A percentile compares a stretch with the other conserved stretches of the same genome.
Conservation (phyloP, 2,329 filamentous ascomycete genomes). For the Diaporthe helianthi region DNA sequence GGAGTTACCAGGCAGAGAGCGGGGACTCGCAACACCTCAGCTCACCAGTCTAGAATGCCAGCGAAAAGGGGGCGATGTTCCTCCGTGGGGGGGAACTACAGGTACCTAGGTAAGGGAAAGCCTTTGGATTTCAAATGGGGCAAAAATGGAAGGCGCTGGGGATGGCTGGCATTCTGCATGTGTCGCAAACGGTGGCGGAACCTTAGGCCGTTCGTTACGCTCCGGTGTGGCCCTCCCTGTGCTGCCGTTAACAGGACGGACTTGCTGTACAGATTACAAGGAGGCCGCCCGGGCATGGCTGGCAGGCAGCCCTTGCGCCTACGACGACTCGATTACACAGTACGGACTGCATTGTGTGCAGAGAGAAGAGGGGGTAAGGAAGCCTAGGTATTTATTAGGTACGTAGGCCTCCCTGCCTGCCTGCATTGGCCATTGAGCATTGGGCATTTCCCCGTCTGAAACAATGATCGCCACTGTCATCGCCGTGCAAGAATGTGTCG, state of each 20-base stretch:
- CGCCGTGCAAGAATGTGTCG: conserved; percentile 1
- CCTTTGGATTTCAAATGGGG: too few species aligned
- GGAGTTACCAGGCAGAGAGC: conserved; percentile 17
- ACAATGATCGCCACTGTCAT: conserved; percentile 13
- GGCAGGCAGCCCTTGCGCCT: background rate
- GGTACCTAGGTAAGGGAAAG: background rate
- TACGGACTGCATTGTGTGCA: too few species aligned
- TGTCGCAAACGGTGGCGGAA: conserved; percentile 17
- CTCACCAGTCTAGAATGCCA: conserved; percentile 20
- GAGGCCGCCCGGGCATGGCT: background rate
- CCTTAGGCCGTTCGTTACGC: background rate
- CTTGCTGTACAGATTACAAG: too few species aligned
- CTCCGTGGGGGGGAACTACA: too few species aligned
- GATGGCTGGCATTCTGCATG: background rate
- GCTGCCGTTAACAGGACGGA: background rate
- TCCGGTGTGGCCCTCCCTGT: background rate
- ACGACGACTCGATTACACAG: background rate
- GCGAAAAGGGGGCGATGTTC: conserved; percentile 22
- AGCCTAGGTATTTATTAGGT: background rate
- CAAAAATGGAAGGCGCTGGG: conserved; percentile 5
- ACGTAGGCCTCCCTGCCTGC: conserved; percentile 14
- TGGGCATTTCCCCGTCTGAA: conserved; percentile 17
- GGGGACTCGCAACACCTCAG: conserved; percentile 26
- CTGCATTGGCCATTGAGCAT: conserved; percentile 10
- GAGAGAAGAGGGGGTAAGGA: background rate